Percentiles rank a stretch among this genome's conserved stretches.
Conservation (phyloP, 805 yeast genomes). For the Dipodascopsis tothii region DNA sequence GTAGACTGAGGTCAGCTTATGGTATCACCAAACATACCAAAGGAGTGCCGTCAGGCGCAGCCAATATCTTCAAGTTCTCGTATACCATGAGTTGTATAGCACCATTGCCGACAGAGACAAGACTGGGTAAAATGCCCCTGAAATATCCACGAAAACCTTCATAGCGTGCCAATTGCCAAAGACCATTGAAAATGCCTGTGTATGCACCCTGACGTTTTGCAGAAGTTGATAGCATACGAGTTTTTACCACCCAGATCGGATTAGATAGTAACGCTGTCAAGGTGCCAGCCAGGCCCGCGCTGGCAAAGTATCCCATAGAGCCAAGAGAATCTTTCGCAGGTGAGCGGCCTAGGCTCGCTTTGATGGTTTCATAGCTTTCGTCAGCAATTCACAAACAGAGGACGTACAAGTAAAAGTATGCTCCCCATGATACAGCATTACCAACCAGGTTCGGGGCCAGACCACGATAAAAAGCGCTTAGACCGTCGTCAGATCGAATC, state of each 20-base stretch:
- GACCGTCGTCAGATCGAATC: too few relatives aligned
- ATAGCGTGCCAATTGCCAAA: slow-evolving; percentile 38
- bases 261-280: slow-evolving; percentile 72
- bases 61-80: slow-evolving; percentile 57
- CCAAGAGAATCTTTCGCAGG: slow-evolving; percentile 27
- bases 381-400: slow-evolving; percentile 13
- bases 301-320: slow-evolving; percentile 42
- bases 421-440: slow-evolving; percentile 80
- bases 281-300: slow-evolving; percentile 67
- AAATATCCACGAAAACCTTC: slow-evolving; percentile 62
- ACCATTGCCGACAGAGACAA: slow-evolving; percentile 81
- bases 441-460: slow-evolving; percentile 60
- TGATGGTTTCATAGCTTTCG: slow-evolving; percentile 17
- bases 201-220: slow-evolving; percentile 44
- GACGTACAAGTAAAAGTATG: slow-evolving; percentile 74
- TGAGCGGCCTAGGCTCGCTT: neutral
- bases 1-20: slow-evolving; percentile 30
- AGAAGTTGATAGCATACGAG: slow-evolving; percentile 52
- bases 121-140: slow-evolving; percentile 66
- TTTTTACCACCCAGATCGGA: slow-evolving; percentile 93
- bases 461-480: slow-evolving; percentile 1
- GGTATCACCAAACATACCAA: slow-evolving; percentile 14
- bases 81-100: slow-evolving; percentile 82
- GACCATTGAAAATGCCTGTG: slow-evolving; percentile 50
- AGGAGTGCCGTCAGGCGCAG: slow-evolving; percentile 11